Evolutionary conservation across 2,329 filamentous ascomycete genomes (phyloP).

Genomic region (Ceratocystis eucalypticola): DNA sequence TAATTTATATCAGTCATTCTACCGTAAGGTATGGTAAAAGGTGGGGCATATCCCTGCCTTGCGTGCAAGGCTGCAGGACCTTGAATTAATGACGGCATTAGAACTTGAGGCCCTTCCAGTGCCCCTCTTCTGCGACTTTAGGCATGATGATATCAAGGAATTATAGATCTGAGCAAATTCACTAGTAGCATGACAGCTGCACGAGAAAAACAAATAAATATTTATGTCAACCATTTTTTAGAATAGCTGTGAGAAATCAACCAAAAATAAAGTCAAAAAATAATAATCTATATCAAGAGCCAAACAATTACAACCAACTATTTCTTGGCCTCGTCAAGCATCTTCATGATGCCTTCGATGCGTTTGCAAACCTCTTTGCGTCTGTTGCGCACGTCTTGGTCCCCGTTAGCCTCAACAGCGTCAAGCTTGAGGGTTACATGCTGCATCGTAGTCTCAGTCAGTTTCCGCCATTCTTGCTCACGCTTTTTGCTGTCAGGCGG

Average conservation of each 20-base stretch:
- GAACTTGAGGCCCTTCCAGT: conserved; percentile 7
- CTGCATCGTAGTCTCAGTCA: conserved; percentile 63
- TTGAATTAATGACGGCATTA: not conserved
- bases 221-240: not conserved
- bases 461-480: conserved; percentile 58
- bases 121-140: conserved; percentile 3
- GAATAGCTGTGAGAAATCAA: not conserved
- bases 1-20: not conserved
- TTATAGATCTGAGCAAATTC: not conserved
- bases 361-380: conserved; percentile 62
- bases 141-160: no score
- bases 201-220: not conserved
- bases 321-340: conserved; percentile 41
- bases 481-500: conserved; percentile 54
- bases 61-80: conserved; percentile 1
- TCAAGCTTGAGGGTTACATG: conserved; percentile 67
- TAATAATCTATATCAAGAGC: not conserved
- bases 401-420: conserved; percentile 58
- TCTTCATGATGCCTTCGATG: conserved; percentile 52
- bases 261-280: not conserved
- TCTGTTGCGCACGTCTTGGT: conserved; percentile 47
- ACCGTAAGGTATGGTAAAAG: not conserved
- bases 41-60: not conserved
- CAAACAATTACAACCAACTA: not conserved
- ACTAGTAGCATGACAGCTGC: not conserved